A percentile compares a stretch with the other conserved stretches of the same genome.
These are phyloP conservation scores for Penicillium sclerotigenum DNA, from an alignment of 2,329 filamentous ascomycete genomes.

Conservation along the genomic window DNA sequence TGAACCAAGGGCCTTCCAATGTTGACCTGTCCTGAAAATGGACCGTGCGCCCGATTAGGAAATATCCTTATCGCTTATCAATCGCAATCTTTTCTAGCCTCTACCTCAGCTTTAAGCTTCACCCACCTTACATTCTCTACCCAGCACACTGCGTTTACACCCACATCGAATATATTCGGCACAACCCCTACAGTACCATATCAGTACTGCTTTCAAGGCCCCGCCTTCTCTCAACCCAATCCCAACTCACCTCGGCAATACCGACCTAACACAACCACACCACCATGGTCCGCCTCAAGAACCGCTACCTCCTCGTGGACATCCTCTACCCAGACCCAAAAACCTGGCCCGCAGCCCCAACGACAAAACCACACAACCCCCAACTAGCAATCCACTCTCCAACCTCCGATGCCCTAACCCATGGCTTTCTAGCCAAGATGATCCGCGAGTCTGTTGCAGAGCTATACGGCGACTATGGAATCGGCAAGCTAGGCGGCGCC, in stretches of 20 bases:
- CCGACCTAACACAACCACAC: not conserved
- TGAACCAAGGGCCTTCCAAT: not conserved
- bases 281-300: conserved; percentile 90
- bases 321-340: conserved; percentile 72
- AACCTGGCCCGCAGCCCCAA: conserved; percentile 34
- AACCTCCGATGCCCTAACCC: conserved; percentile 67
- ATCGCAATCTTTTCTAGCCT: conserved; percentile 8
- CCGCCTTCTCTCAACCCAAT: not conserved
- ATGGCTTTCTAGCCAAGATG: conserved; percentile 62
- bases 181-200: too few species aligned
- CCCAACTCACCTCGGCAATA: not conserved
- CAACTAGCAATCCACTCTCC: conserved; percentile 75
- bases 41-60: not conserved
- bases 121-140: not conserved
- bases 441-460: conserved; percentile 68
- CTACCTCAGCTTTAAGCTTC: not conserved
- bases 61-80: conserved; percentile 17
- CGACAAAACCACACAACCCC: conserved; percentile 32
- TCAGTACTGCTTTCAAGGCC: not conserved
- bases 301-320: conserved; percentile 91
- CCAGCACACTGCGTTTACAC: not conserved
- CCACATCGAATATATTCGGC: not conserved
- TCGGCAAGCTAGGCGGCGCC: conserved; percentile 57
- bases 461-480: conserved; percentile 85
- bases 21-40: not conserved